Evolutionary conservation across 345 rosid genomes (phyloP).

Genomic region (Citrus maxima): DNA sequence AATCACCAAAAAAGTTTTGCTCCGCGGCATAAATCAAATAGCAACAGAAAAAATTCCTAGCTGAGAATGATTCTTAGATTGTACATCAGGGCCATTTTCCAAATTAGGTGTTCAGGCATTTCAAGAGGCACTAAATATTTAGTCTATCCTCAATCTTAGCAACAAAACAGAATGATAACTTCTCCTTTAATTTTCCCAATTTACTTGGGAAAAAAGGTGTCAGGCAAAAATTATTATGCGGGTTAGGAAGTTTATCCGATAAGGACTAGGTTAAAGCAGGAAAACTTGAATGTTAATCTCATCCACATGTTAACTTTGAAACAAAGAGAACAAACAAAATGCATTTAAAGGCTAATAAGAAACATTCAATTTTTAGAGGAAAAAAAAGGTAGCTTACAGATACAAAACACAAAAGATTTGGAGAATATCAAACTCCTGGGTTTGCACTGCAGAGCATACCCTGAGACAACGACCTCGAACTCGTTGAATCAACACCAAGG

Average conservation of each 20-base stretch:
- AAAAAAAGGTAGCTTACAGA: conserved; percentile 60
- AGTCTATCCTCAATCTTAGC: background rate
- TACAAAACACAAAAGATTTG: conserved; percentile 52
- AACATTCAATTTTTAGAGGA: conserved; percentile 12
- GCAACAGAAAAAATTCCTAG: background rate
- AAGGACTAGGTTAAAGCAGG: background rate
- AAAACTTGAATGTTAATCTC: background rate
- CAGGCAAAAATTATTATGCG: background rate
- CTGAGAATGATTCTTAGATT: background rate
- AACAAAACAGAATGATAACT: background rate
- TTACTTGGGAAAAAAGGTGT: background rate
- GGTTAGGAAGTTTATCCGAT: background rate
- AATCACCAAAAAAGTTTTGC: background rate
- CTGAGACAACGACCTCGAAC: conserved; percentile 92
- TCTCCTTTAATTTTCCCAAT: background rate
- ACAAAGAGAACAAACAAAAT: background rate
- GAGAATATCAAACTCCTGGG: conserved; percentile 87
- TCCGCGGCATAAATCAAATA: background rate
- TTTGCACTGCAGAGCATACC: conserved; percentile 97
- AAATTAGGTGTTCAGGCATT: background rate
- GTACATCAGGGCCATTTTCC: background rate
- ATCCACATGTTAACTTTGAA: background rate
- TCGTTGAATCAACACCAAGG: conserved; percentile 72
- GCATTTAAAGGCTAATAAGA: conserved; percentile 2
- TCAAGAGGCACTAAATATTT: background rate